Percentiles rank a stretch among this genome's conserved stretches.
These are phyloP conservation scores for Discostella pseudostelligera DNA, from an alignment of 108 stramenopile species.

Conservation along the genomic window DNA sequence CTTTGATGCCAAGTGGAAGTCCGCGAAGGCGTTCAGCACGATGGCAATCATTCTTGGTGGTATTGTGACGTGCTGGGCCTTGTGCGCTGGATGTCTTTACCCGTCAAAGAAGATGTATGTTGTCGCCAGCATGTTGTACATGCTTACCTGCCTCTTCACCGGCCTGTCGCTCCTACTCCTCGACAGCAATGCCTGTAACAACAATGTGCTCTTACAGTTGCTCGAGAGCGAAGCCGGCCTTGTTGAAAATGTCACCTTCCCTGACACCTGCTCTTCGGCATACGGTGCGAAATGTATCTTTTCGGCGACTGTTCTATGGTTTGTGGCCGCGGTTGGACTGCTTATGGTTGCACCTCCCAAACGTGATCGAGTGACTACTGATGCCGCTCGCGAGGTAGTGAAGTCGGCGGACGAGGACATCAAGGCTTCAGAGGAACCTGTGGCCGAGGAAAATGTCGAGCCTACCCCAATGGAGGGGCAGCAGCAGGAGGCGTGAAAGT, in stretches of 20 bases:
- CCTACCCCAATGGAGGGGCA: too few species aligned
- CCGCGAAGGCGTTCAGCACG: constrained; percentile 40
- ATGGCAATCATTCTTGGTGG: constrained; percentile 48
- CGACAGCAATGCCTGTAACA: constrained; percentile 46
- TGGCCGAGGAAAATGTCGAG: too few species aligned
- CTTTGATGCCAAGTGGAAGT: constrained; percentile 44
- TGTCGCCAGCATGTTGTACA: constrained; percentile 19
- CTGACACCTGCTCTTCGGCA: constrained; percentile 22
- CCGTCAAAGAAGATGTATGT: constrained; percentile 7
- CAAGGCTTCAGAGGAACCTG: too few species aligned
- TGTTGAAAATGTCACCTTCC: constrained; percentile 11
- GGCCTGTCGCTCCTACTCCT: constrained; percentile 48
- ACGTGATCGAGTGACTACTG: constrained; percentile 15
- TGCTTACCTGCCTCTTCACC: constrained; percentile 45
- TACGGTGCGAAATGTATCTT: constrained; percentile 36
- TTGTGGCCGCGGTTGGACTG: constrained; percentile 34
- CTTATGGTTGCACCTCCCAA: constrained; percentile 32
- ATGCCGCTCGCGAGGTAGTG: constrained; percentile 30
- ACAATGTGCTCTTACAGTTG: constrained; percentile 14
- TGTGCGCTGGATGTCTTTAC: constrained; percentile 30
- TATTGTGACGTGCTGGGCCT: constrained; percentile 32
- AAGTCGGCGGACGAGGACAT: constrained; percentile 7
- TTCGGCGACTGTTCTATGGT: constrained; percentile 46
- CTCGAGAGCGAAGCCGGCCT: not conserved
- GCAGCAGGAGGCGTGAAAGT: not conserved